phyloP scores from a whole-genome alignment of 768 basidiomycete genomes.

The Daedaleopsis nitida region DNA sequence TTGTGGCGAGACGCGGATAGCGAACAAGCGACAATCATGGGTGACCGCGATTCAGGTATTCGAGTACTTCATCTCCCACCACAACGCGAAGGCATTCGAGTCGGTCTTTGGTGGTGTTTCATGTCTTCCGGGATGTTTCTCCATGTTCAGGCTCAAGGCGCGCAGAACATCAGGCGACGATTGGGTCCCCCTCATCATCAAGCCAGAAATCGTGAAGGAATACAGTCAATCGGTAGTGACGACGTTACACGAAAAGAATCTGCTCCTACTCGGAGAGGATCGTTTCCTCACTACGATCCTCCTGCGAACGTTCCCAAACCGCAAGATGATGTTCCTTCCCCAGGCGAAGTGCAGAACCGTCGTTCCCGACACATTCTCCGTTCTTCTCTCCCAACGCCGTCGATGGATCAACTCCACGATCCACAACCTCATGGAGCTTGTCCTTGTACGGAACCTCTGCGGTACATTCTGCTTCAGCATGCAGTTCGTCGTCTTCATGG shows the following conservation, averaged over 20 bases:
- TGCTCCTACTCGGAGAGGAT: conserved; percentile 95
- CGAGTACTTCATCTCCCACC: conserved; percentile 99
- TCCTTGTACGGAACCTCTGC: conserved; percentile 93
- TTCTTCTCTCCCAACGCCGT: conserved; percentile 93
- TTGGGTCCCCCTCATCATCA: conserved; percentile 96
- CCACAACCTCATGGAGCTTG: conserved; percentile 99
- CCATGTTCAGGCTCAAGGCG: conserved; percentile 98
- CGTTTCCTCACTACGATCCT: conserved; percentile 97
- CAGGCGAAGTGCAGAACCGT: conserved; percentile 95
- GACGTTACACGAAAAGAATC: conserved; percentile 97
- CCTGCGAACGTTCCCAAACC: conserved; percentile 93
- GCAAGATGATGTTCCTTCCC: conserved; percentile 99
- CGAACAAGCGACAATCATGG: conserved; percentile 98
- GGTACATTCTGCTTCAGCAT: conserved; percentile 99
- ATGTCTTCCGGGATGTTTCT: conserved; percentile 99
- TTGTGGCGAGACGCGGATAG: conserved; percentile 97
- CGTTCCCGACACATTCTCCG: conserved; percentile 91
- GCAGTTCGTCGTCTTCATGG: conserved; percentile 99
- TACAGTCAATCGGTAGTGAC: conserved; percentile 94
- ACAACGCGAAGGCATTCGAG: conserved; percentile 97
- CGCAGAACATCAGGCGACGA: conserved; percentile 87
- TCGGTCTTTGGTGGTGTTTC: conserved; percentile 99
- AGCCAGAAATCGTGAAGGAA: conserved; percentile 96
- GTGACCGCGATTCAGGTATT: conserved; percentile 98
- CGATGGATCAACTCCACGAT: conserved; percentile 99